Evolutionary conservation across 2,329 filamentous ascomycete genomes (phyloP).

Genomic region (Xylaria sp.): DNA sequence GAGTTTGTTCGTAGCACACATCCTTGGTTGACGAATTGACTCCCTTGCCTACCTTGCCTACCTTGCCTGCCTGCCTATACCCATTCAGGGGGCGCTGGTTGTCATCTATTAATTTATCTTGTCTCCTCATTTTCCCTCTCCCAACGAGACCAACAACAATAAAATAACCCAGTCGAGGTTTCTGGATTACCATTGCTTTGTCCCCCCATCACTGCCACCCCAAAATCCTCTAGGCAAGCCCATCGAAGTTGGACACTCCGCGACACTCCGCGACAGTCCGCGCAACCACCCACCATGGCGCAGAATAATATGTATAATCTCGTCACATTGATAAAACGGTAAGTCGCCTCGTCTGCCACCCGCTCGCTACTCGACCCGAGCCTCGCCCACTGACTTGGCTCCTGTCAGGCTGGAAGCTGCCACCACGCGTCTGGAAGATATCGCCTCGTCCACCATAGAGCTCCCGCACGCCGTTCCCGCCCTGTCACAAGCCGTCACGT

Average conservation of each 20-base stretch:
- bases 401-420: conserved; percentile 86
- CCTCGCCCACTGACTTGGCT: conserved; percentile 52
- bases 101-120: neutral
- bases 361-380: too few species aligned
- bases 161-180: neutral
- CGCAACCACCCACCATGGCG: conserved; percentile 59
- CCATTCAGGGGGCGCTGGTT: conserved; percentile 5
- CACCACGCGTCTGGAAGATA: conserved; percentile 94
- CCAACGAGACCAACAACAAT: neutral
- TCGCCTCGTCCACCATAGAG: conserved; percentile 77
- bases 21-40: neutral
- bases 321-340: conserved; percentile 98
- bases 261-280: neutral
- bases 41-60: too few species aligned
- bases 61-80: neutral
- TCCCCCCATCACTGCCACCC: neutral
- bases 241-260: neutral
- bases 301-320: conserved; percentile 92
- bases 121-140: neutral
- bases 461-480: conserved; percentile 57
- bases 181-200: neutral
- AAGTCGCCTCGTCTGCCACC: conserved; percentile 44
- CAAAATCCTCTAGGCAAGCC: neutral
- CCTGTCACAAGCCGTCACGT: conserved; percentile 48
- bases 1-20: neutral